Base-by-base conservation (phyloP, 352 stramenopile genomes). In the Aphanomyces euteiches region DNA sequence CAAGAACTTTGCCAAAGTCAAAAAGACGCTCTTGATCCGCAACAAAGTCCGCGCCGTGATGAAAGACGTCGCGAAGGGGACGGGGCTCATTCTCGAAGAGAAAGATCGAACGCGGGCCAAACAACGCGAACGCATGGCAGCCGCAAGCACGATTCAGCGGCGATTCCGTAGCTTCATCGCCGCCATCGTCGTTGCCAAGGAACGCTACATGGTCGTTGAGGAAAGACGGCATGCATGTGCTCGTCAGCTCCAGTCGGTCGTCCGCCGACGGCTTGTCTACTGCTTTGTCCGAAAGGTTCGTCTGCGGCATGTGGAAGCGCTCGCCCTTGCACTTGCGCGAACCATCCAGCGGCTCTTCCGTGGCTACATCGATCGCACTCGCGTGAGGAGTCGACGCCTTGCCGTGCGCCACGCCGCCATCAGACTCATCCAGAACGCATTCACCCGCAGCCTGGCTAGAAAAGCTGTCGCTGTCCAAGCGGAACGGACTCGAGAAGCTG, bases 41-140 rank as follows among this genome's bases (percentile, higher is more conserved):
- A 91, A 90, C 69, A 77, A 81, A 13, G 87, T 91, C 13, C 82
- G 81, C 28, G 67, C 72, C 5, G 89, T 73, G 56, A 74, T 91
- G 47, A 69, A 87, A 41, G 79, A 84, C 38, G 82, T 91, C 38
- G 87, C 81, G 3, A 82, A 79, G 37, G 84, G 82, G 17, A 90
- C 84, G 0, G 81, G 80, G 4, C 82, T 91, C 40, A 82, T 91
- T 8, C 66, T 83, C 0, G 81, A 80, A 19, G 80, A 91, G 57
- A 87, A 85, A 47, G 82, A 90, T 13, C 74, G 82, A 8, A 74
- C 75, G 0, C 63, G 75, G 4, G 73, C 76, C 0, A 17, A 80
- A 21, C 56, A 76, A 2, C 56, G 38, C 3, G 68, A 72, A 19
- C 75, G 80, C 1, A 75, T 66, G 4, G 60, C 66, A 0, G 79